A percentile compares a stretch with the other conserved stretches of the same genome.
Evolutionary conservation across 164 flowering plant species (phyloP).

Genomic region (Cinnamomum micranthum): DNA sequence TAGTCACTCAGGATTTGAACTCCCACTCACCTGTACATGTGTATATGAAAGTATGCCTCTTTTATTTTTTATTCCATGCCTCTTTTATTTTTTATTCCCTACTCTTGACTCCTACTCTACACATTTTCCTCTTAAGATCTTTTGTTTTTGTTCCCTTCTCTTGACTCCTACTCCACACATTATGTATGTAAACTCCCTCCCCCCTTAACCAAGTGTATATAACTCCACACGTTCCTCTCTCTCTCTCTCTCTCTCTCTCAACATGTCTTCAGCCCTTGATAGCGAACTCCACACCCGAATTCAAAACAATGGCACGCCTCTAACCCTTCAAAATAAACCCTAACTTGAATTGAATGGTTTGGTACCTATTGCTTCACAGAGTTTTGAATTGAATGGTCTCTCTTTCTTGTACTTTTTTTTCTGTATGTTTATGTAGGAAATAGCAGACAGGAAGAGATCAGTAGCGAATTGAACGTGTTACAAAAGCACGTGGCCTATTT

Average conservation of each 20-base stretch:
- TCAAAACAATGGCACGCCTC: background rate
- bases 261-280: background rate
- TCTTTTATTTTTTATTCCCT: too few relatives aligned
- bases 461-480: background rate
- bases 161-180: too few relatives aligned
- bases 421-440: background rate
- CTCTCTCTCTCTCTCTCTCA: background rate
- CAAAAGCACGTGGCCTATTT: slow-evolving; percentile 15
- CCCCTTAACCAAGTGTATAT: too few relatives aligned
- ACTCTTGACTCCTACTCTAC: too few relatives aligned
- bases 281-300: background rate
- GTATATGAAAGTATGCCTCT: too few relatives aligned
- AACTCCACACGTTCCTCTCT: background rate
- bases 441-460: background rate
- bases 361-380: background rate
- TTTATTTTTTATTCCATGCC: too few relatives aligned
- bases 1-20: too few relatives aligned
- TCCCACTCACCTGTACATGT: too few relatives aligned
- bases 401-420: too few relatives aligned
- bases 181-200: too few relatives aligned
- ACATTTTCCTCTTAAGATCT: too few relatives aligned
- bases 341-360: background rate
- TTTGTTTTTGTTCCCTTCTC: too few relatives aligned
- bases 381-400: background rate
- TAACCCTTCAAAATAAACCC: background rate